phyloP scores from a whole-genome alignment of 108 stramenopile genomes.

The Cylindrotheca closterium region DNA sequence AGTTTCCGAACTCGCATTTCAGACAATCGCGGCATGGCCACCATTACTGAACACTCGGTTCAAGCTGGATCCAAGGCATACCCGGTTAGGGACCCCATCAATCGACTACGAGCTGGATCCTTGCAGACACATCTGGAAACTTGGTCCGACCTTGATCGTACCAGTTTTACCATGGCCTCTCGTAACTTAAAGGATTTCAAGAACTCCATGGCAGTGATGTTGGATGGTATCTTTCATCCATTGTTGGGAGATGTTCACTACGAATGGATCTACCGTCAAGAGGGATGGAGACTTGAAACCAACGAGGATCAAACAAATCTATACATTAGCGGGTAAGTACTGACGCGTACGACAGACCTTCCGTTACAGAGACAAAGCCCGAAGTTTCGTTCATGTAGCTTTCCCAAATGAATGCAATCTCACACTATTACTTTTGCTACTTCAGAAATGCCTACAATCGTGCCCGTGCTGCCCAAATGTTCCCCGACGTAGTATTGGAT shows the following conservation, averaged over 20 bases:
- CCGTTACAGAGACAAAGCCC: too few species aligned
- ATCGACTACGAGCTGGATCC: conserved; percentile 85
- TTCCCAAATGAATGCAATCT: too few species aligned
- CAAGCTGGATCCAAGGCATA: conserved; percentile 89
- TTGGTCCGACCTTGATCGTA: conserved; percentile 93
- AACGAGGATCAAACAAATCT: conserved; percentile 38
- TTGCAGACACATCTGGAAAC: conserved; percentile 94
- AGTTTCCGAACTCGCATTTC: conserved; percentile 87
- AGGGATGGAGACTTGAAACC: conserved; percentile 93
- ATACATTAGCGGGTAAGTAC: conserved; percentile 89
- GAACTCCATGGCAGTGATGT: conserved; percentile 85
- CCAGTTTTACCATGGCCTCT: conserved; percentile 86
- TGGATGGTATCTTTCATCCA: conserved; percentile 94
- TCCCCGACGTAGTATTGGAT: conserved; percentile 75
- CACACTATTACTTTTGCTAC: too few species aligned
- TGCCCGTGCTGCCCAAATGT: conserved; percentile 91
- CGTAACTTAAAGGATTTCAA: conserved; percentile 86
- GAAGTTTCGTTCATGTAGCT: too few species aligned
- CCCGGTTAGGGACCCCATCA: conserved; percentile 93
- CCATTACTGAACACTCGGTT: conserved; percentile 92
- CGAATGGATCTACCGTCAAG: conserved; percentile 84
- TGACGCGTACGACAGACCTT: too few species aligned
- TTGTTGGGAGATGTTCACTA: conserved; percentile 66
- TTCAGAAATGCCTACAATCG: conserved; percentile 74
- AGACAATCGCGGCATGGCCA: conserved; percentile 84